Conservation (phyloP, 805 yeast genomes). For the Komagataella mondaviorum region DNA sequence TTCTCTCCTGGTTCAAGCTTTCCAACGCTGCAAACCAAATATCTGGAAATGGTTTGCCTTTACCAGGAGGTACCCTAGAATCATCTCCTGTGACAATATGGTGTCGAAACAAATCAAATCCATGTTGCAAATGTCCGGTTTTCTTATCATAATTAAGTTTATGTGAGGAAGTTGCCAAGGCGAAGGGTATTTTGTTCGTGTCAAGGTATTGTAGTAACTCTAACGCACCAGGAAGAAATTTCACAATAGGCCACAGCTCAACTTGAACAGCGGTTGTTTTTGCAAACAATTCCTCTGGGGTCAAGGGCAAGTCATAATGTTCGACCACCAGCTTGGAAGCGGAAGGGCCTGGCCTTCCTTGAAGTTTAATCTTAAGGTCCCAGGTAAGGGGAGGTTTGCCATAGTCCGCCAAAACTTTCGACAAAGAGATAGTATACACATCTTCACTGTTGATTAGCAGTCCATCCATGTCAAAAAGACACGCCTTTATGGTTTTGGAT, state of each 20-base stretch:
- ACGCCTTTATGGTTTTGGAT: constrained; percentile 33
- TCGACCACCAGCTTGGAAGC: constrained; percentile 56
- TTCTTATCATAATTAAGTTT: constrained; percentile 49
- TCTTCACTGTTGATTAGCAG: constrained; percentile 86
- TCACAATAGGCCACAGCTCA: constrained; percentile 45
- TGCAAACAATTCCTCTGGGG: constrained; percentile 50
- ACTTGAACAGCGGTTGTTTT: constrained; percentile 40
- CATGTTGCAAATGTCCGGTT: constrained; percentile 53
- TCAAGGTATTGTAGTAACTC: constrained; percentile 48
- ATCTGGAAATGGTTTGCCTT: constrained; percentile 91
- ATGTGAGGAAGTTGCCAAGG: constrained; percentile 81
- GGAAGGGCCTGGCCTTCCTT: constrained; percentile 82
- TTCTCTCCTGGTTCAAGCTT: constrained; percentile 45
- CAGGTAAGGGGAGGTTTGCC: constrained; percentile 78
- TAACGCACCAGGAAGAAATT: constrained; percentile 75
- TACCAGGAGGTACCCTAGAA: constrained; percentile 63
- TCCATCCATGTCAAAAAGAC: constrained; percentile 94
- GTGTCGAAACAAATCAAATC: constrained; percentile 46
- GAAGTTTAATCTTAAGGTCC: constrained; percentile 79
- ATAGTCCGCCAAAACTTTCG: constrained; percentile 49
- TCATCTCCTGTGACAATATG: constrained; percentile 87
- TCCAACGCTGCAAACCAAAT: constrained; percentile 79
- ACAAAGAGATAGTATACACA: constrained; percentile 69
- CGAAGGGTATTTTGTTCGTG: constrained; percentile 54
- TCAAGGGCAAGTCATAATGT: constrained; percentile 39